Evolutionary conservation across 2,329 filamentous ascomycete genomes (phyloP).

Genomic region (Paracoccidioides lutzii): DNA sequence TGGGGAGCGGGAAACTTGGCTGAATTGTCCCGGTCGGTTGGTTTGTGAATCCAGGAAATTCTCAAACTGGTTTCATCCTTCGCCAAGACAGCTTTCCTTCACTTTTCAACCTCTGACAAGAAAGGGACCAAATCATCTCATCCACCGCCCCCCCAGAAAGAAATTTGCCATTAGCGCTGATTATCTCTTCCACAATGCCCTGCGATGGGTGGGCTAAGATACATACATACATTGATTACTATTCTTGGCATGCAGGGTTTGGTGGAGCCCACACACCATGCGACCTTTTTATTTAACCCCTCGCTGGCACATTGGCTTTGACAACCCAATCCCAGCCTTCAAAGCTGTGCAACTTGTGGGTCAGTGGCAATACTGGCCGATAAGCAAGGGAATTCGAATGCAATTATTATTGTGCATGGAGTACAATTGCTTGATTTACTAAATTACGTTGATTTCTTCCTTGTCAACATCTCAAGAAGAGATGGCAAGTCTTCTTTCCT

Average conservation of each 20-base stretch:
- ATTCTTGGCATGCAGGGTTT: not conserved
- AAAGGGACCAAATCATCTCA: not conserved
- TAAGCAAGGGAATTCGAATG: too few species aligned
- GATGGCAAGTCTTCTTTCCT: too few species aligned
- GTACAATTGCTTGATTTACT: too few species aligned
- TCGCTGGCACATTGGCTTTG: not conserved
- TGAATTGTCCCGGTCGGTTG: not conserved
- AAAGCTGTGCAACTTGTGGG: too few species aligned
- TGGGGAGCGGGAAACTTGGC: not conserved
- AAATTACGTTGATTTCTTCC: too few species aligned
- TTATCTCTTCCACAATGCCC: not conserved
- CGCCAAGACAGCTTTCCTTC: too few species aligned
- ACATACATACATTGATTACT: not conserved
- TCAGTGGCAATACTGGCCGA: too few species aligned
- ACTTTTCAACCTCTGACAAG: not conserved
- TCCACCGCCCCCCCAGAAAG: not conserved
- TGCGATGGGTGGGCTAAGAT: slow-evolving; percentile 1
- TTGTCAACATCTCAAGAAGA: too few species aligned
- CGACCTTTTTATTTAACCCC: not conserved
- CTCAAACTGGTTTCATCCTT: not conserved
- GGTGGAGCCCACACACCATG: not conserved
- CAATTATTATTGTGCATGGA: too few species aligned
- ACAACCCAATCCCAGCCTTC: too few species aligned
- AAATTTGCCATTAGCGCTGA: not conserved
- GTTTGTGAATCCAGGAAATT: not conserved